Evolutionary conservation across 495 filamentous ascomycete genomes (phyloP).

Genomic region (Trichodelitschia bisporula): DNA sequence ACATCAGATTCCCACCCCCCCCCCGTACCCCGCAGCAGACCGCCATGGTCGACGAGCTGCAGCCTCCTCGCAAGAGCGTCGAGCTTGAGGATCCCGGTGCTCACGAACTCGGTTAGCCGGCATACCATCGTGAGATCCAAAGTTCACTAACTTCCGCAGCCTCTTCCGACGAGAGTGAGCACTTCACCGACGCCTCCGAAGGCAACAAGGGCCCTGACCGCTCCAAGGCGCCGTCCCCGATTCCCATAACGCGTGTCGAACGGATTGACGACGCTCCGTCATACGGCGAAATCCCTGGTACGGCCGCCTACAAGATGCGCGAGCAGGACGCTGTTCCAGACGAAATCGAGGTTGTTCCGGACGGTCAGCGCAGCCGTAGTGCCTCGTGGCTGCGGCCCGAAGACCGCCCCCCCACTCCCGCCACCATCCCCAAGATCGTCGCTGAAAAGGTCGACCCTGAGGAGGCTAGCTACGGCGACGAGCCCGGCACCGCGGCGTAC

Average conservation of each 20-base stretch:
- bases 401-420: conserved; percentile 22
- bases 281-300: conserved; percentile 39
- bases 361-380: conserved; percentile 25
- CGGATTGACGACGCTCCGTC: conserved; percentile 26
- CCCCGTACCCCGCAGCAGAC: neutral
- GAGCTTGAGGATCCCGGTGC: conserved; percentile 54
- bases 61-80: conserved; percentile 37
- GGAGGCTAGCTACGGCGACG: conserved; percentile 53
- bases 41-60: conserved; percentile 24
- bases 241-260: conserved; percentile 37
- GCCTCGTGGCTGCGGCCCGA: conserved; percentile 16
- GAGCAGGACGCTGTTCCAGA: conserved; percentile 38
- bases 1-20: no score
- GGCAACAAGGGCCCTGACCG: conserved; percentile 17
- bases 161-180: conserved; percentile 52
- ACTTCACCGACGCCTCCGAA: conserved; percentile 78
- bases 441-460: conserved; percentile 55
- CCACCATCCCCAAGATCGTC: conserved; percentile 50
- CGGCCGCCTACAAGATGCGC: conserved; percentile 30
- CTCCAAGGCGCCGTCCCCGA: conserved; percentile 23
- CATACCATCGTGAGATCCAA: neutral
- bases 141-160: conserved; percentile 13
- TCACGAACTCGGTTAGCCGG: conserved; percentile 46
- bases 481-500: conserved; percentile 64
- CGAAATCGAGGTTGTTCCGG: conserved; percentile 34